phyloP scores from a whole-genome alignment of 805 yeast species.

The Metschnikowia proteae region DNA sequence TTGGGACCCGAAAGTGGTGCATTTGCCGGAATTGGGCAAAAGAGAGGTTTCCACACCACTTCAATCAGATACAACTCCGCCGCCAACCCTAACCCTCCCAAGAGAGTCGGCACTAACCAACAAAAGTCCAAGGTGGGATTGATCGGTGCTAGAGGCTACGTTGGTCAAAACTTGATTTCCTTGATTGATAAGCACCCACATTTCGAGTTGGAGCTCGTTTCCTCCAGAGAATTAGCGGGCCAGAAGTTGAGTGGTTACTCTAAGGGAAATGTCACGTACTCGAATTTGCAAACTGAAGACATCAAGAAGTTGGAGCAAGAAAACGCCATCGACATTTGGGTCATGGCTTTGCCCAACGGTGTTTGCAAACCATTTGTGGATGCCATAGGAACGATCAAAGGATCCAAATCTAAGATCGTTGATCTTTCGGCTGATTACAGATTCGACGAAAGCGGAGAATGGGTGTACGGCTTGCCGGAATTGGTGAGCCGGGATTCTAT shows the following conservation, averaged over 20 bases:
- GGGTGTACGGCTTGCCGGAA: conserved; percentile 97
- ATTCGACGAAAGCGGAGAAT: conserved; percentile 80
- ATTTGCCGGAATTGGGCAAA: conserved; percentile 45
- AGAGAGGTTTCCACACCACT: conserved; percentile 42
- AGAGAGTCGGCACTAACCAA: conserved; percentile 58
- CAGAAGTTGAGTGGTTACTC: conserved; percentile 82
- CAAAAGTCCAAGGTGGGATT: conserved; percentile 74
- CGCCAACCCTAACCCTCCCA: conserved; percentile 68
- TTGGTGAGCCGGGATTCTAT: conserved; percentile 65
- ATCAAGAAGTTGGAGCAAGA: conserved; percentile 71
- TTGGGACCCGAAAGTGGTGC: conserved; percentile 44
- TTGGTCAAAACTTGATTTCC: conserved; percentile 89
- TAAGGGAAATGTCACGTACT: conserved; percentile 74
- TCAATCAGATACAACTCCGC: conserved; percentile 4
- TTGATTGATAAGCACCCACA: conserved; percentile 85
- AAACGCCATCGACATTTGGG: conserved; percentile 90
- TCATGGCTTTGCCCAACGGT: conserved; percentile 98
- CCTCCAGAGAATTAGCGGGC: conserved; percentile 92
- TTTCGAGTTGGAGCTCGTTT: conserved; percentile 86
- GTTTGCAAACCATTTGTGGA: conserved; percentile 87
- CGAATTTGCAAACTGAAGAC: conserved; percentile 84
- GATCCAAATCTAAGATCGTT: conserved; percentile 72
- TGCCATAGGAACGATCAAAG: conserved; percentile 64
- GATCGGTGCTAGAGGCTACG: conserved; percentile 97
- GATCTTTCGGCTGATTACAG: conserved; percentile 96